Conservation (phyloP, 306 rosid species). For the Rosa rugosa region DNA sequence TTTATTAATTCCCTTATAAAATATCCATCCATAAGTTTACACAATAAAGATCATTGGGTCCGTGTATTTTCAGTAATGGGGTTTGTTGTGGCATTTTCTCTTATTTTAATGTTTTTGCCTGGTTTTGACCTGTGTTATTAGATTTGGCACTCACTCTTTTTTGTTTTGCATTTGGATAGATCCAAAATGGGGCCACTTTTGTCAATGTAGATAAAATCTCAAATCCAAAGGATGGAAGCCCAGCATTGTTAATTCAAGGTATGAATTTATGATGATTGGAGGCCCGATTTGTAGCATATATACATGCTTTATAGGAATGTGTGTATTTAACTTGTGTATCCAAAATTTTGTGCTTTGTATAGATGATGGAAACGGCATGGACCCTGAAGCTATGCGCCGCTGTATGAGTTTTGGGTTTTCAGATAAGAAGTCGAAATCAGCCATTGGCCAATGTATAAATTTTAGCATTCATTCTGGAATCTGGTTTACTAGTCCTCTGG, state of each 20-base stretch:
- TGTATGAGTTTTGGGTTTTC: slow-evolving; percentile 99
- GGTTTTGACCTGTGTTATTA: slow-evolving; percentile 21
- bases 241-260: slow-evolving; percentile 93
- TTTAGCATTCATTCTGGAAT: slow-evolving; percentile 26
- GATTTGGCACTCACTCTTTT: slow-evolving; percentile 27
- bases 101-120: neutral
- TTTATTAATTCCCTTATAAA: neutral
- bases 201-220: slow-evolving; percentile 74
- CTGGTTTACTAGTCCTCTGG: slow-evolving; percentile 18
- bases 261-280: slow-evolving; percentile 24
- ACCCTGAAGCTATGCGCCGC: slow-evolving; percentile 74
- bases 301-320: slow-evolving; percentile 11
- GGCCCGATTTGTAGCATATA: slow-evolving; percentile 14
- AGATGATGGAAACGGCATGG: slow-evolving; percentile 97
- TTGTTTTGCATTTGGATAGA: slow-evolving; percentile 56
- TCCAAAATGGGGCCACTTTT: slow-evolving; percentile 92
- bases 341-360: slow-evolving; percentile 27
- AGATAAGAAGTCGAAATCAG: slow-evolving; percentile 62
- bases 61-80: neutral
- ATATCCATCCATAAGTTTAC: neutral
- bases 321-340: slow-evolving; percentile 11
- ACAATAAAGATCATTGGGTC: neutral
- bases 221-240: slow-evolving; percentile 81
- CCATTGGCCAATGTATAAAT: slow-evolving; percentile 84
- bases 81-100: slow-evolving; percentile 9